Evolutionary conservation across 805 yeast genomes (phyloP).

Genomic region (Soucietia sequanensis): DNA sequence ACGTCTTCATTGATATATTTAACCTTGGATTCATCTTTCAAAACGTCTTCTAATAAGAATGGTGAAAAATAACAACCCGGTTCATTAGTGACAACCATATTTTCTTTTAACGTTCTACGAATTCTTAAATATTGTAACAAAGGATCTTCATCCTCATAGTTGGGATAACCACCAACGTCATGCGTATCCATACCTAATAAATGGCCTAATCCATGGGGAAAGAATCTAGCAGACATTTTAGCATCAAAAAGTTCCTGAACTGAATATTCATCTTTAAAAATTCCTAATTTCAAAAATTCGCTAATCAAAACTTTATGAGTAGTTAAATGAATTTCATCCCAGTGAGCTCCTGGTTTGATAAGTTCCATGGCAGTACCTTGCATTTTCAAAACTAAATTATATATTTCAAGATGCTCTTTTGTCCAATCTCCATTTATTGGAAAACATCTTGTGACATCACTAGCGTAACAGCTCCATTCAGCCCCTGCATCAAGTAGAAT

Average conservation of each 20-base stretch:
- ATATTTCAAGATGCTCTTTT: slow-evolving; percentile 79
- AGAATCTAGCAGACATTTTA: slow-evolving; percentile 72
- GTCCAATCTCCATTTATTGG: slow-evolving; percentile 91
- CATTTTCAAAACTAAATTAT: slow-evolving; percentile 79
- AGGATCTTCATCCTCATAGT: slow-evolving; percentile 81
- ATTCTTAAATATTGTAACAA: slow-evolving; percentile 75
- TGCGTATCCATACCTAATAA: slow-evolving; percentile 93
- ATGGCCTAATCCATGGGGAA: slow-evolving; percentile 97
- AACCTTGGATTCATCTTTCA: slow-evolving; percentile 45
- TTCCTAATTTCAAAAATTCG: slow-evolving; percentile 69
- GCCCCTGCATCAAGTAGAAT: slow-evolving; percentile 95
- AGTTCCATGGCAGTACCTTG: slow-evolving; percentile 67
- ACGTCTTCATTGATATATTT: slow-evolving; percentile 64
- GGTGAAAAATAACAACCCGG: slow-evolving; percentile 94
- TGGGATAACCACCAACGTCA: slow-evolving; percentile 88
- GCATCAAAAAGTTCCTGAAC: slow-evolving; percentile 69
- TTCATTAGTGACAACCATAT: slow-evolving; percentile 91
- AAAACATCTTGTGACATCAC: slow-evolving; percentile 94
- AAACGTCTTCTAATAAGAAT: slow-evolving; percentile 65
- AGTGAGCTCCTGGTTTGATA: slow-evolving; percentile 76
- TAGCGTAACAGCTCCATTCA: slow-evolving; percentile 90
- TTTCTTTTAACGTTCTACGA: slow-evolving; percentile 65
- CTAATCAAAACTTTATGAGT: slow-evolving; percentile 79
- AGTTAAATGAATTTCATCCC: slow-evolving; percentile 82
- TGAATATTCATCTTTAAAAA: slow-evolving; percentile 56